Percentiles rank a stretch among this genome's conserved stretches.
Conservation (phyloP, 78 protist genomes). For the Dictyostelium intermedium region DNA sequence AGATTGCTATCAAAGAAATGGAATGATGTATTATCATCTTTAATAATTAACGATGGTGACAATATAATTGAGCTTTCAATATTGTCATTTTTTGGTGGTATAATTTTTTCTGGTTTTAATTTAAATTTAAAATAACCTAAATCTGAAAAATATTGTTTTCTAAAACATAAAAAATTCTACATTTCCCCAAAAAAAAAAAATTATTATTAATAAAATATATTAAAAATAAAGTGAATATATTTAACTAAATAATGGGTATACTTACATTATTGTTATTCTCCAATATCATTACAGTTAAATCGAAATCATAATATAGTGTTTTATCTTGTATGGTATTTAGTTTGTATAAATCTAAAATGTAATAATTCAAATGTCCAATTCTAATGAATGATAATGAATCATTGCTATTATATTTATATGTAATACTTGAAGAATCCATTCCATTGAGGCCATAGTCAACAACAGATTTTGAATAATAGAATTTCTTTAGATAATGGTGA, state of each 20-base stretch:
- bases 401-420: too few relatives aligned
- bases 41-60: background rate
- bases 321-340: background rate
- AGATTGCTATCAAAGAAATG: background rate
- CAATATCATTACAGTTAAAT: background rate
- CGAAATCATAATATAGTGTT: background rate
- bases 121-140: background rate
- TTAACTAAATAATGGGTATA: too few relatives aligned
- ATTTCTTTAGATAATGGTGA: background rate
- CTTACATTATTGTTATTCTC: background rate
- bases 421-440: background rate
- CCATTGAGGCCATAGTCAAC: background rate
- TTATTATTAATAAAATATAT: too few relatives aligned
- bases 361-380: background rate
- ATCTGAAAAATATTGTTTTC: background rate
- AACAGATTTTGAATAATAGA: background rate
- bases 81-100: background rate
- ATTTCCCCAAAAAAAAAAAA: too few relatives aligned
- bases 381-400: background rate
- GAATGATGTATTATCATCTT: background rate
- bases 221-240: too few relatives aligned
- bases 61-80: background rate
- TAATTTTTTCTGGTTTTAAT: background rate
- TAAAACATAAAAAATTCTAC: background rate
- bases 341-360: background rate